These are phyloP conservation scores for Rhazya stricta DNA, from an alignment of 257 asterid species.

Conservation along the genomic window DNA sequence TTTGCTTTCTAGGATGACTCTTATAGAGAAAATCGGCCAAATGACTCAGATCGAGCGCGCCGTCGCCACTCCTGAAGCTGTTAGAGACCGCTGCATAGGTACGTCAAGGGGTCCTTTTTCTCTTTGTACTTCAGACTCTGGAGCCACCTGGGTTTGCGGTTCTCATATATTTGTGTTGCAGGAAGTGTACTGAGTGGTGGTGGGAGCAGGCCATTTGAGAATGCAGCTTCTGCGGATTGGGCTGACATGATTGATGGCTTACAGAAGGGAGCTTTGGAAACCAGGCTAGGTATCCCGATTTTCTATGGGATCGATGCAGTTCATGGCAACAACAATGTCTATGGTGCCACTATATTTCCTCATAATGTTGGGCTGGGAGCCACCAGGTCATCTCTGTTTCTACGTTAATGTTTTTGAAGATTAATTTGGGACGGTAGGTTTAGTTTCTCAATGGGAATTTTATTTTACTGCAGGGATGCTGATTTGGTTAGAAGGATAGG, in stretches of 20 bases:
- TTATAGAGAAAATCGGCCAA: constrained; percentile 83
- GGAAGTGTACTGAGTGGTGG: constrained; percentile 93
- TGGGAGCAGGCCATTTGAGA: constrained; percentile 76
- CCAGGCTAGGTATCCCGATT: constrained; percentile 85
- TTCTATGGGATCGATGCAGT: constrained; percentile 86
- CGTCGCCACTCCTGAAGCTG: constrained; percentile 44
- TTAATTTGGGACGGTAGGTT: background rate
- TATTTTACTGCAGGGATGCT: constrained; percentile 46
- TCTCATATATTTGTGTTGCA: constrained; percentile 12
- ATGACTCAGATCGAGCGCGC: constrained; percentile 83
- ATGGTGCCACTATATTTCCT: constrained; percentile 88
- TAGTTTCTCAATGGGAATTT: background rate
- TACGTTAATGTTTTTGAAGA: background rate
- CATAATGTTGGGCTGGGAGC: constrained; percentile 94
- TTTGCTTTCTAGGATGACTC: constrained; percentile 77
- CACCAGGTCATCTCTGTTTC: constrained; percentile 53
- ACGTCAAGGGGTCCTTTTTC: background rate
- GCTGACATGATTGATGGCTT: constrained; percentile 78
- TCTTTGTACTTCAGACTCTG: background rate
- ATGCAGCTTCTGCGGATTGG: constrained; percentile 74
- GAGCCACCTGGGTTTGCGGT: background rate
- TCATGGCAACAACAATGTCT: constrained; percentile 89
- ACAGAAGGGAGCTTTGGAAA: constrained; percentile 64
- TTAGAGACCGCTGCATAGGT: constrained; percentile 56
- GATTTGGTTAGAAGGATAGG: constrained; percentile 72